Percentiles rank a stretch among this genome's conserved stretches.
Evolutionary conservation across 2,329 filamentous ascomycete genomes (phyloP).

Genomic region (Trichoderma gracile): DNA sequence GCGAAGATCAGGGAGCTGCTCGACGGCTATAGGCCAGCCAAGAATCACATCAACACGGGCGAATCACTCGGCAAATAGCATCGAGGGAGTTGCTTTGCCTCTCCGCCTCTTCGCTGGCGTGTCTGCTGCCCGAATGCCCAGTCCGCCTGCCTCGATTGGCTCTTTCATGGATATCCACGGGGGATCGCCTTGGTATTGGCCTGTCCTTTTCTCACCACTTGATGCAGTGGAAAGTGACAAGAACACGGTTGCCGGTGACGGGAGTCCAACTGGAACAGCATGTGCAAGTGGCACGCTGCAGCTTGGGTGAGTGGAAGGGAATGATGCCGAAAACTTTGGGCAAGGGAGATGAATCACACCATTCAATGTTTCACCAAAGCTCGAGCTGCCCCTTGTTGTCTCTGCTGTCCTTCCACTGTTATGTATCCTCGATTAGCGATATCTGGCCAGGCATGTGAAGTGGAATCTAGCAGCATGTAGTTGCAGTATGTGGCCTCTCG

Average conservation of each 20-base stretch:
- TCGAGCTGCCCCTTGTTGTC: background rate
- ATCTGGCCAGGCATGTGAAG: background rate
- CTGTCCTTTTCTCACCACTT: background rate
- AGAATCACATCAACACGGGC: constrained; percentile 8
- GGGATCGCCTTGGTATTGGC: constrained; percentile 1
- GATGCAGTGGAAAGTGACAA: background rate
- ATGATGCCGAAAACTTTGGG: background rate
- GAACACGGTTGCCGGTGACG: background rate
- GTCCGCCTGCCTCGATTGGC: constrained; percentile 11
- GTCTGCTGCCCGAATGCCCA: constrained; percentile 5
- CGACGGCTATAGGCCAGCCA: constrained; percentile 1
- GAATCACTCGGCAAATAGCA: constrained; percentile 4
- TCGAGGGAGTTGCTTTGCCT: constrained; percentile 8
- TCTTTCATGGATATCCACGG: background rate
- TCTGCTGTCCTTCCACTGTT: background rate
- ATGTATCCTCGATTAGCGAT: background rate
- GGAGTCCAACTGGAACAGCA: background rate
- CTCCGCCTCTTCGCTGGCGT: constrained; percentile 20
- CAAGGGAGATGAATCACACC: background rate
- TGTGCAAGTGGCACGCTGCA: background rate
- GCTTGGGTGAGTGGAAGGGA: no score
- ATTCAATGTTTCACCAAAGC: constrained; percentile 13
- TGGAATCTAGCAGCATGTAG: no score
- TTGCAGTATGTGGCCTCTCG: background rate
- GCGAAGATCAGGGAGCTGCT: constrained; percentile 3